A percentile compares a stretch with the other conserved stretches of the same genome.
phyloP scores from a whole-genome alignment of 192 early-diverging fungal species.

The Globomyces pollinis-pini region DNA sequence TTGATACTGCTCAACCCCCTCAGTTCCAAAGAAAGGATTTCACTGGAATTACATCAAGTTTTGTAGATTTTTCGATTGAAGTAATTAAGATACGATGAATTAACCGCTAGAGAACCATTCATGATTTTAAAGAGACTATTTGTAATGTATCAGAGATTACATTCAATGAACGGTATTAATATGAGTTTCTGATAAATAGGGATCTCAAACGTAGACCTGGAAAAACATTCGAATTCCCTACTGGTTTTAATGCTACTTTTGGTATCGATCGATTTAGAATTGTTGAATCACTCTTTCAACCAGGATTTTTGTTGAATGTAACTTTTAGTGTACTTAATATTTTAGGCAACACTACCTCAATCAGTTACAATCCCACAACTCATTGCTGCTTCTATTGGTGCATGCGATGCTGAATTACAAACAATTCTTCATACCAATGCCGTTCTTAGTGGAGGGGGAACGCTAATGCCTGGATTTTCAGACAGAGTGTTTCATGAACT shows the following conservation, averaged over 20 bases:
- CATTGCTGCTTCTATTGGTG: slow-evolving; percentile 59
- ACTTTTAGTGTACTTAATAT: not conserved
- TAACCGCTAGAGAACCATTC: slow-evolving; percentile 56
- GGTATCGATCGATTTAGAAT: slow-evolving; percentile 70
- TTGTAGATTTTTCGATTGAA: slow-evolving; percentile 65
- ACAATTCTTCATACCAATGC: slow-evolving; percentile 72
- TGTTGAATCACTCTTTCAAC: slow-evolving; percentile 85
- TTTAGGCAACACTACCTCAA: no score
- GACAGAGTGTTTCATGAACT: slow-evolving; percentile 73
- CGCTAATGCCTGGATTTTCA: slow-evolving; percentile 76
- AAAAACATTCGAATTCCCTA: slow-evolving; percentile 90
- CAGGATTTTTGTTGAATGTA: slow-evolving; percentile 29
- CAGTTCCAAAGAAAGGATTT: slow-evolving; percentile 20
- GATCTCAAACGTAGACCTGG: slow-evolving; percentile 46
- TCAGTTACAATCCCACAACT: slow-evolving; percentile 59
- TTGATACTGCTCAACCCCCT: slow-evolving; percentile 61
- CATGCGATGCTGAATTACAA: slow-evolving; percentile 84
- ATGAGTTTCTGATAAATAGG: slow-evolving; percentile 5
- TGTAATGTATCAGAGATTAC: slow-evolving; percentile 69
- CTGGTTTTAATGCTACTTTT: slow-evolving; percentile 82
- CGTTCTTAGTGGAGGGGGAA: slow-evolving; percentile 85
- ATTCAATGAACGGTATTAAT: slow-evolving; percentile 66
- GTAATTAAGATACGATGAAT: slow-evolving; percentile 24
- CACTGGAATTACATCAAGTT: slow-evolving; percentile 52
- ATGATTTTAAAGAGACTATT: slow-evolving; percentile 92